Evolutionary conservation across 1,284 basidiomycete genomes (phyloP).

Genomic region (Ceratobasidium sp.): DNA sequence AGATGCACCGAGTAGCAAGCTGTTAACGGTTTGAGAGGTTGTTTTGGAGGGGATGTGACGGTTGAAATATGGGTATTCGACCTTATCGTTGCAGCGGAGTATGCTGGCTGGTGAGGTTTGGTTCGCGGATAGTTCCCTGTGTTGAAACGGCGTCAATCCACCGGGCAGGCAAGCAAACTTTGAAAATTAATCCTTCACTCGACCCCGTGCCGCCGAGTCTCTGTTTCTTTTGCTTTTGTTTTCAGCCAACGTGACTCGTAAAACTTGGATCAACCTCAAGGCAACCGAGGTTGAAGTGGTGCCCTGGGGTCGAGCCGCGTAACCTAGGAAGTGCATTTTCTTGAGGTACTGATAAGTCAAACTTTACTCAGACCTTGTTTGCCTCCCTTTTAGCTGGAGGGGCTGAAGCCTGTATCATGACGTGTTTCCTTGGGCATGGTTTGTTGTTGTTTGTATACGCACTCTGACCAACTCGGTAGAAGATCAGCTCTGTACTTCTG

Average conservation of each 20-base stretch:
- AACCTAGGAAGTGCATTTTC: neutral
- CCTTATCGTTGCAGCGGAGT: neutral
- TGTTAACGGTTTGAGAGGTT: neutral
- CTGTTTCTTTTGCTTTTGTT: neutral
- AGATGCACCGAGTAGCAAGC: constrained; percentile 2
- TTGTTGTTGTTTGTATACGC: no score
- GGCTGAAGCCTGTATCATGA: no score
- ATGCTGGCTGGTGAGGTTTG: neutral
- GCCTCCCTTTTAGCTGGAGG: no score
- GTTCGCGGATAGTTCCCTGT: neutral
- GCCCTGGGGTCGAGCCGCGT: constrained; percentile 8
- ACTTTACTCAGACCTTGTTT: neutral
- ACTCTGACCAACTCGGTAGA: no score
- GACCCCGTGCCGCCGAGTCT: neutral
- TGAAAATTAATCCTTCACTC: constrained; percentile 1
- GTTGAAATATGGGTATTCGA: neutral
- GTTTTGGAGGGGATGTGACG: constrained; percentile 10
- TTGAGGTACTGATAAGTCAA: neutral
- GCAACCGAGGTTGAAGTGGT: constrained; percentile 9
- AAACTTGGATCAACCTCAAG: neutral
- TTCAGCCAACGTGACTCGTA: neutral
- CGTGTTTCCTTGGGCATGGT: no score
- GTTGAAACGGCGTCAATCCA: neutral
- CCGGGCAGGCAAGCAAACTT: neutral
- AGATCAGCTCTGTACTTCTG: no score